Evolutionary conservation across 2,329 filamentous ascomycete species (phyloP), one percentile per base, ranked within the genome.

Genomic region (Basipetospora sp.): DNA sequence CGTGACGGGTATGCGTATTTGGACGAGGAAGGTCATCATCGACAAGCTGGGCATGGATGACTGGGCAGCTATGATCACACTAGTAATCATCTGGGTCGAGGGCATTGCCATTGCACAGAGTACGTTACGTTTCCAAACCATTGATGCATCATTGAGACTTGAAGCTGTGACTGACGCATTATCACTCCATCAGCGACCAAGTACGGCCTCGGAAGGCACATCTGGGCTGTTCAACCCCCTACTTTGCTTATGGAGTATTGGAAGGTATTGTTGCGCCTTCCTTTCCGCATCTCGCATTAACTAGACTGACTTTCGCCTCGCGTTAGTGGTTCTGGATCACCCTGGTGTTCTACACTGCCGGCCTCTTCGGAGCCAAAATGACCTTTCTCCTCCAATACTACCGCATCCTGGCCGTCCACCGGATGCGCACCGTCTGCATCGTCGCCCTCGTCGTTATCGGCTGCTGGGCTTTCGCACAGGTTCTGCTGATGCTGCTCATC

Each of bases 331-430:
- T 57, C 38, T 57, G 47, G 40, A 33, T 51, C 17, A 48, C 49
- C 8, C 50, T 56, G 22, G 40, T 58, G 5, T 41, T 50, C n/a
- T 59, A 58, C 44, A 53, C 52, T 32, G 33, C 44, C 6, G 43
- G 46, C 17, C 45, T 59, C 2, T 34, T 47, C 26, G 42, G 47
- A 17, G 48, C 55, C 40, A 60, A 60, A 39, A 48, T 53, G 35
- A 54, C 55, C 1, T 55, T 60, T 28, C 45, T 59, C 19, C 42
- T 56, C 6, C 57, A 59, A 41, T 60, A 59, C 46, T 54, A 53
- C 29, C 54, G 57, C 16, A 47, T 58, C 8, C 52, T 52, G 25
- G 45, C 44, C 27, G 31, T 27, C 4, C 30, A 30, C 14, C 17
- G 28, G 15, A 27, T 16, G 9, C 41, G 42, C 5, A 37, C 33